Conservation (phyloP, 305 asterid species). For the Rubia tinctorum region DNA sequence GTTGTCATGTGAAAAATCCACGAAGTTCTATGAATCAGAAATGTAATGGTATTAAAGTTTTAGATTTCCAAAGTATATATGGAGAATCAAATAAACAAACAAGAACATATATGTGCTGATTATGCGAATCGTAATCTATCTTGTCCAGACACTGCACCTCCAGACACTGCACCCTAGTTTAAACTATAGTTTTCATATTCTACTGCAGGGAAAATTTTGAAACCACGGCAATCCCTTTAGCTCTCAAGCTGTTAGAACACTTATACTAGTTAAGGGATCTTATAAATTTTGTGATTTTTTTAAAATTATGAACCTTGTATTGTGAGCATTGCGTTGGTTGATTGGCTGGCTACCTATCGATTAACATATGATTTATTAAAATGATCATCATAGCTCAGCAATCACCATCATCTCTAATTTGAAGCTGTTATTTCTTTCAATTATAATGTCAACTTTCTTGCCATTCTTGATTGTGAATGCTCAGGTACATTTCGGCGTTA, state of each 20-base stretch:
- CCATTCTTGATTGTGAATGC: neutral
- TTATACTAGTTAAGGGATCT: neutral
- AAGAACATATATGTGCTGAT: neutral
- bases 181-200: neutral
- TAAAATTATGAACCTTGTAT: neutral
- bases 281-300: neutral
- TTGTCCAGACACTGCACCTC: neutral
- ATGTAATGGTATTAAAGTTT: neutral
- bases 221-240: neutral
- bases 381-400: neutral
- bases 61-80: neutral
- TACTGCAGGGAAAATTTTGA: neutral
- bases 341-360: neutral
- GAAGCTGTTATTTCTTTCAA: neutral
- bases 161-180: neutral
- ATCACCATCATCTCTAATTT: neutral
- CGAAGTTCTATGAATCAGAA: neutral
- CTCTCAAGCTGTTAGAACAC: constrained; percentile 1
- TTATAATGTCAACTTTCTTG: constrained; percentile 7
- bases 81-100: neutral
- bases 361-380: neutral
- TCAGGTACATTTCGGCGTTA: constrained; percentile 95
- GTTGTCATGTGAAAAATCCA: neutral
- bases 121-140: neutral
- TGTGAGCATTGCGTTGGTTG: neutral